Conservation (phyloP, 192 early-diverging fungal genomes). For the Kappamyces sp. region DNA sequence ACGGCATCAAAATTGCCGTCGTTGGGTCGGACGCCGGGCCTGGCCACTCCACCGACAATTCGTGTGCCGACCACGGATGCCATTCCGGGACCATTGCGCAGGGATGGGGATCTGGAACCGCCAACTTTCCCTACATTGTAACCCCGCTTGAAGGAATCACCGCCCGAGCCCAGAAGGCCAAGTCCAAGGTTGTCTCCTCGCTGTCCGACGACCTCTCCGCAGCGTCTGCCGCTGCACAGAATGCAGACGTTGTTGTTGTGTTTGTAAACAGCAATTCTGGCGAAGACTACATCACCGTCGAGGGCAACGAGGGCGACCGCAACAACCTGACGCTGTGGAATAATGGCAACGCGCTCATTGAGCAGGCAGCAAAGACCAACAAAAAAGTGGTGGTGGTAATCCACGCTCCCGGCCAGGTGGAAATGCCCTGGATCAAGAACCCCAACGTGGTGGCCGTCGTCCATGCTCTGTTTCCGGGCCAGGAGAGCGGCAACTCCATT, state of each 20-base stretch:
- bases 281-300: conserved; percentile 43
- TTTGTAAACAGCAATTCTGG: conserved; percentile 38
- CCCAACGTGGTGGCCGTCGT: conserved; percentile 56
- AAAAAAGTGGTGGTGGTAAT: conserved; percentile 53
- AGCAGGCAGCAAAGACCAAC: conserved; percentile 44
- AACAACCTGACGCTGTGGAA: conserved; percentile 51
- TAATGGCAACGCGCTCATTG: conserved; percentile 44
- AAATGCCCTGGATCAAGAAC: conserved; percentile 53
- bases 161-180: conserved; percentile 12
- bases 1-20: conserved; percentile 26
- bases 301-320: conserved; percentile 55
- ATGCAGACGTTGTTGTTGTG: conserved; percentile 30
- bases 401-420: conserved; percentile 51
- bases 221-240: conserved; percentile 13
- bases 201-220: conserved; percentile 20
- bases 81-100: conserved; percentile 33
- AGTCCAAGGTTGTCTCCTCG: conserved; percentile 3
- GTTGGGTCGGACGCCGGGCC: conserved; percentile 39
- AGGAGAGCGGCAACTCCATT: conserved; percentile 61
- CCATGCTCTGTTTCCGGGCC: conserved; percentile 52
- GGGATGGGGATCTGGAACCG: conserved; percentile 49
- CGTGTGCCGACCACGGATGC: conserved; percentile 22
- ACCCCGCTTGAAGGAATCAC: conserved; percentile 27
- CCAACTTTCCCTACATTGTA: conserved; percentile 42
- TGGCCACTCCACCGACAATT: conserved; percentile 19